phyloP scores from a whole-genome alignment of 495 filamentous ascomycete species.

The Hypoxylon subgilvum region DNA sequence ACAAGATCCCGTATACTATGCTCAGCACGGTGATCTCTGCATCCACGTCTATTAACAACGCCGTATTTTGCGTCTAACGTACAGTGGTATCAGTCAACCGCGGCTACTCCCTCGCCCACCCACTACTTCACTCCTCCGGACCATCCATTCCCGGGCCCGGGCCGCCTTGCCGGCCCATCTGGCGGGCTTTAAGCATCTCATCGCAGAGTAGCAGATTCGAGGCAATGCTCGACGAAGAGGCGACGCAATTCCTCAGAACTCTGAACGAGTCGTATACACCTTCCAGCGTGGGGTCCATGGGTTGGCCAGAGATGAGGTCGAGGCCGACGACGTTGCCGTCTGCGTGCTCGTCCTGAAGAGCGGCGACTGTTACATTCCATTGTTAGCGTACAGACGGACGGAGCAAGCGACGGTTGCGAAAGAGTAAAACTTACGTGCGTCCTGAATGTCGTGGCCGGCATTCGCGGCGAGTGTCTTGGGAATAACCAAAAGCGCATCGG shows the following conservation, averaged over 20 bases:
- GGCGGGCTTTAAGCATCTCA: constrained; percentile 94
- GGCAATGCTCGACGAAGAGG: constrained; percentile 92
- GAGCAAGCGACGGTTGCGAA: background rate
- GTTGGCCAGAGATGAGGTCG: constrained; percentile 81
- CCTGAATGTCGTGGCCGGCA: constrained; percentile 94
- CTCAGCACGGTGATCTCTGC: constrained; percentile 1
- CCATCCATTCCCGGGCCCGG: constrained; percentile 63
- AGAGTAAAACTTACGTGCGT: constrained; percentile 68
- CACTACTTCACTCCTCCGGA: constrained; percentile 47
- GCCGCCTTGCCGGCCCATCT: constrained; percentile 72
- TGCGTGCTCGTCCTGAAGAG: constrained; percentile 79
- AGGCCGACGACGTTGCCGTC: constrained; percentile 89
- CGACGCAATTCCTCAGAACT: constrained; percentile 89
- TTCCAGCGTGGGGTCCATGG: constrained; percentile 93
- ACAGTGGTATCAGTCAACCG: constrained; percentile 33
- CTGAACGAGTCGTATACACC: constrained; percentile 97
- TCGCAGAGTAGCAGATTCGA: constrained; percentile 95
- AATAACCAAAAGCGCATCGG: constrained; percentile 90
- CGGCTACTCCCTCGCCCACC: constrained; percentile 1
- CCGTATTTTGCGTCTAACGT: constrained; percentile 30
- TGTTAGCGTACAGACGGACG: constrained; percentile 27
- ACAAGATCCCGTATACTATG: background rate
- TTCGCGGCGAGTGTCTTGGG: constrained; percentile 98
- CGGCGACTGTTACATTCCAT: constrained; percentile 68
- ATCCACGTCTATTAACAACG: constrained; percentile 27